Evolutionary conservation across 768 basidiomycete species (phyloP), one percentile per base, ranked within the genome.

Genomic region (Hypsizygus marmoreus): DNA sequence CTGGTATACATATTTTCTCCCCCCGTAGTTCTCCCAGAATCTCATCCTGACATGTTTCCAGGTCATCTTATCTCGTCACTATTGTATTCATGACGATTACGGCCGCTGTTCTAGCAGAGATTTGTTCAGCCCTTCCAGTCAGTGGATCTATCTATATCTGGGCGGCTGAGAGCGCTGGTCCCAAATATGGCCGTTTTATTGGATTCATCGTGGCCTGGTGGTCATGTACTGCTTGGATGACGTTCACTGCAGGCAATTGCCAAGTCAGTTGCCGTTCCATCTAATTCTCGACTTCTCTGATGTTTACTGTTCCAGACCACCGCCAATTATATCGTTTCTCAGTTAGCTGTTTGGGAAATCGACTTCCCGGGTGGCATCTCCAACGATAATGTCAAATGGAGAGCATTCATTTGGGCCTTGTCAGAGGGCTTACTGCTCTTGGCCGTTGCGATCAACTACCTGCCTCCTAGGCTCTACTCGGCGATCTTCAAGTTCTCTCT

Each of bases 181-280:
- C 84, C 4, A 91, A 89, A 55, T 84, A 90, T 57, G 91, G 84
- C 2, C 77, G 93, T 26, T 87, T 95, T 66, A 80, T 91, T 53
- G 92, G 91, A 1, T 92, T 94, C 68, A 64, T 91, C 45, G 92
- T 94, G 12, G 92, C 92, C 23, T 95, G 89, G 88, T 95, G 92
- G 92, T 75, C 89, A 11, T 86, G 84, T 47, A 93, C 91, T 1
- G 93, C 92, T n/a, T 95, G 93, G 93, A 92, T 92, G 80, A 95
- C 93, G 0, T 95, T 94, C 56, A 76, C 83, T 30, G 93, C 93
- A 7, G 81, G 87, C 20, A 94, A 91, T 59, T 91, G 88, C 47
- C 91, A 93, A 71, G 92, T 86, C 34, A 26, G 77, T 49, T 4
- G 11, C 33, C 14, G 8, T 12, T 6, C 26, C 19, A n/a, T 46